These are phyloP conservation scores for Tetracladium marchalianum DNA, from an alignment of 495 filamentous ascomycete genomes.

Conservation along the genomic window DNA sequence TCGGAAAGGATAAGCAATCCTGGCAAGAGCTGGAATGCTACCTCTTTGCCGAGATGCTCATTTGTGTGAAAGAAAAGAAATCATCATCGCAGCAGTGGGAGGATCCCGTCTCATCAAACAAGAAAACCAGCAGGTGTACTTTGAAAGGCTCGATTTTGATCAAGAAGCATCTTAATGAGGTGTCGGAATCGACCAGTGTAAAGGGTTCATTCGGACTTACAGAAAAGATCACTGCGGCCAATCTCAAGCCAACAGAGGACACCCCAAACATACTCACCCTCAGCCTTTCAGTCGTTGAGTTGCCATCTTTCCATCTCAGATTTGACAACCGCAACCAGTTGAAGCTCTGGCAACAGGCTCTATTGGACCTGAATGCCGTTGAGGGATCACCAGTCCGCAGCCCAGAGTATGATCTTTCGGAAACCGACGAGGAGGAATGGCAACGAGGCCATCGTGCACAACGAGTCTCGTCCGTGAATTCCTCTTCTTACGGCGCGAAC, in stretches of 20 bases:
- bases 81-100: slow-evolving; percentile 47
- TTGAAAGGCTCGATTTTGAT: slow-evolving; percentile 97
- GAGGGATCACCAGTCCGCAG: slow-evolving; percentile 50
- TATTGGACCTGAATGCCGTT: slow-evolving; percentile 70
- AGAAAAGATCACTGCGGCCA: slow-evolving; percentile 23
- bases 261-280: slow-evolving; percentile 63
- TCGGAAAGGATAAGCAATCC: slow-evolving; percentile 92
- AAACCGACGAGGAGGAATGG: slow-evolving; percentile 89
- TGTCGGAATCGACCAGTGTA: slow-evolving; percentile 50
- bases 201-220: slow-evolving; percentile 14
- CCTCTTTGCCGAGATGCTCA: slow-evolving; percentile 97
- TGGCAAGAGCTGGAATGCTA: slow-evolving; percentile 99
- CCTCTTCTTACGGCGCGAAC: slow-evolving; percentile 68
- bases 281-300: slow-evolving; percentile 83
- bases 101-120: slow-evolving; percentile 37
- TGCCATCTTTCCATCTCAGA: slow-evolving; percentile 93
- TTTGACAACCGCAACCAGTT: slow-evolving; percentile 81
- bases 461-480: slow-evolving; percentile 79
- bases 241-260: slow-evolving; percentile 48
- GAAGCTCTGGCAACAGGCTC: slow-evolving; percentile 82
- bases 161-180: slow-evolving; percentile 92
- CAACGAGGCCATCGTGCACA: slow-evolving; percentile 58
- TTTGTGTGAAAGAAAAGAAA: slow-evolving; percentile 98
- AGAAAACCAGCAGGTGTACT: slow-evolving; percentile 67
- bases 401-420: slow-evolving; percentile 69